Conservation (phyloP, 768 basidiomycete genomes). For the Pholiota microspora region DNA sequence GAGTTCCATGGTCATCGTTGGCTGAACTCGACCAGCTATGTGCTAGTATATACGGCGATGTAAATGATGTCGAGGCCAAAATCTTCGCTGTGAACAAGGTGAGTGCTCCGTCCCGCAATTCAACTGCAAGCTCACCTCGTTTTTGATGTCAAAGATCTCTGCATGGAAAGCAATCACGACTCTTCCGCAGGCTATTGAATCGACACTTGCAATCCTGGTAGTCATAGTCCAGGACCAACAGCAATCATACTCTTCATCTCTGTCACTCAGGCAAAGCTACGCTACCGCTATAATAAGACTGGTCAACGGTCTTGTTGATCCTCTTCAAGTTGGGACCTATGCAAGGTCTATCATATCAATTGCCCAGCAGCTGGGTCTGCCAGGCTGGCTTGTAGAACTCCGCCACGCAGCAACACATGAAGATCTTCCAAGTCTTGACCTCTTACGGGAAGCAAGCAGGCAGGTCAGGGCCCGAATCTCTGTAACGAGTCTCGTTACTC, state of each 20-base stretch:
- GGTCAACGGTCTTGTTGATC: constrained; percentile 95
- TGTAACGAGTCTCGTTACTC: not conserved
- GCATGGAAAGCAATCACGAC: constrained; percentile 76
- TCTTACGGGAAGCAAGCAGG: constrained; percentile 72
- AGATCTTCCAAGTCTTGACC: constrained; percentile 80
- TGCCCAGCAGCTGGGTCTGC: constrained; percentile 82
- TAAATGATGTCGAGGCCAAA: constrained; percentile 47
- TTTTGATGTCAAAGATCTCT: constrained; percentile 51
- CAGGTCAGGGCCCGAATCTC: constrained; percentile 44
- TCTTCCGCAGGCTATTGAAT: constrained; percentile 83
- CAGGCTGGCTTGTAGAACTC: constrained; percentile 87
- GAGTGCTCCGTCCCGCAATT: constrained; percentile 22
- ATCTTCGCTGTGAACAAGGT: constrained; percentile 52
- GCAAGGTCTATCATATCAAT: constrained; percentile 90
- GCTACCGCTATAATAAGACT: constrained; percentile 82
- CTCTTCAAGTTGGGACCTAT: constrained; percentile 84
- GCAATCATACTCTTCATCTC: constrained; percentile 27
- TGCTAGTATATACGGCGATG: constrained; percentile 69
- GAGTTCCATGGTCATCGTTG: constrained; percentile 15
- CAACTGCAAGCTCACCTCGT: not conserved
- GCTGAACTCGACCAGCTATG: constrained; percentile 16
- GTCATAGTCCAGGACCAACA: constrained; percentile 55
- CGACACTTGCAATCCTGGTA: constrained; percentile 60
- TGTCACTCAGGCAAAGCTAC: constrained; percentile 73
- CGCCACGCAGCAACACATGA: constrained; percentile 97